Percentiles rank a stretch among this genome's conserved stretches.
Conservation (phyloP, 2,329 filamentous ascomycete genomes). For the Microdochium trichocladiopsis region DNA sequence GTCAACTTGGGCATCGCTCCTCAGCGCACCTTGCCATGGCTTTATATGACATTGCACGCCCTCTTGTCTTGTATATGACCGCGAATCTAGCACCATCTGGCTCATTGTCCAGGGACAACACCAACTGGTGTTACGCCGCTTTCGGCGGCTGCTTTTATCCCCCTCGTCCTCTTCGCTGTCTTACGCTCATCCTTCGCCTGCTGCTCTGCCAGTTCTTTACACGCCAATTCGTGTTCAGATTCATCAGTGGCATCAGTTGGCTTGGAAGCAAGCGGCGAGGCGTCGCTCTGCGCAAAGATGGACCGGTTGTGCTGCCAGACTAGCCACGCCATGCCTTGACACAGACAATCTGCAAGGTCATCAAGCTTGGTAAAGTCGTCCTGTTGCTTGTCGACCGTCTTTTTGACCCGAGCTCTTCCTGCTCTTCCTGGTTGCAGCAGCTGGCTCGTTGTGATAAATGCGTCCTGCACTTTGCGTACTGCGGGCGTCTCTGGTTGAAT, state of each 20-base stretch:
- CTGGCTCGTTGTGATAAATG: background rate
- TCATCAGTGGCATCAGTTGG: background rate
- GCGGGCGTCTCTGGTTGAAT: background rate
- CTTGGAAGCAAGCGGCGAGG: background rate
- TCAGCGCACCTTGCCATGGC: no score
- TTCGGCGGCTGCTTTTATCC: no score
- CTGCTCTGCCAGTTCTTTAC: no score
- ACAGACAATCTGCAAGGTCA: constrained; percentile 71
- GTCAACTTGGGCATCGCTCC: no score
- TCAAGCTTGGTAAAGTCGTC: constrained; percentile 57
- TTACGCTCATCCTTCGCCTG: no score
- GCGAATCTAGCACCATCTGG: no score
- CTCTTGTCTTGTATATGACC: no score
- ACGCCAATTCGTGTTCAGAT: no score
- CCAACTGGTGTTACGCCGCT: no score
- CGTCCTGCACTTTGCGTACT: background rate
- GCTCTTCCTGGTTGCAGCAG: background rate
- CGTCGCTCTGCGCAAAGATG: background rate
- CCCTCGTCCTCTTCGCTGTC: no score
- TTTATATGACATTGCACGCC: no score
- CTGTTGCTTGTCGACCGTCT: constrained; percentile 16
- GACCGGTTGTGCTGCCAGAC: background rate
- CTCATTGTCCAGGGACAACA: no score
- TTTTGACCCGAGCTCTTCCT: constrained; percentile 9
- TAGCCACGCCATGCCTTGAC: constrained; percentile 69